Percentiles rank a stretch among this genome's conserved stretches.
These are phyloP conservation scores for Moesziomyces antarcticus DNA, from an alignment of 1,284 basidiomycete species.

Conservation along the genomic window DNA sequence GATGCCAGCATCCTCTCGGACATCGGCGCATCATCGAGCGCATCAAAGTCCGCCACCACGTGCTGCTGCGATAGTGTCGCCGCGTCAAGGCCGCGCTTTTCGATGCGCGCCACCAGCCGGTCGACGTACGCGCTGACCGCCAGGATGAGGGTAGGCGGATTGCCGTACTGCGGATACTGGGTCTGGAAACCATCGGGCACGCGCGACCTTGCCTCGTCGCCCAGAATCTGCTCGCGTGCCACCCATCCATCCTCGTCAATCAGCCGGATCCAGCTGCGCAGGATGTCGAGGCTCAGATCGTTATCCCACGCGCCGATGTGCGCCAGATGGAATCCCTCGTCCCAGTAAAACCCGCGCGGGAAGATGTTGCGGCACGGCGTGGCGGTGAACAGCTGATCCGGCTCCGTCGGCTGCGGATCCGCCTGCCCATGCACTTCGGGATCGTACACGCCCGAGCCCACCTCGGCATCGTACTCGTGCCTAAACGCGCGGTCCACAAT, in stretches of 20 bases:
- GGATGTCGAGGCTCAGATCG: conserved; percentile 86
- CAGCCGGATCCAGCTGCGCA: conserved; percentile 86
- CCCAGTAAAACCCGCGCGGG: conserved; percentile 97
- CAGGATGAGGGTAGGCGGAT: conserved; percentile 91
- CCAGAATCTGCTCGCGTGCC: conserved; percentile 91
- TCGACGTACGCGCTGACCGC: conserved; percentile 87
- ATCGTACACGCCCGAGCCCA: conserved; percentile 51
- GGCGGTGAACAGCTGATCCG: conserved; percentile 79
- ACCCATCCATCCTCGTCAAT: conserved; percentile 96
- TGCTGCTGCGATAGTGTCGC: conserved; percentile 19
- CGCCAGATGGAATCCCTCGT: conserved; percentile 92
- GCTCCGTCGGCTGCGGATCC: conserved; percentile 71
- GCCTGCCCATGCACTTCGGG: conserved; percentile 47
- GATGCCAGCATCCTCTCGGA: conserved; percentile 37
- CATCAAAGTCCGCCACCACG: conserved; percentile 10
- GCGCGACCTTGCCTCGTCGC: conserved; percentile 84
- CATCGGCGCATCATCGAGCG: conserved; percentile 19
- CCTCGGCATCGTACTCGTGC: conserved; percentile 81
- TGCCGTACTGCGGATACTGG: conserved; percentile 91
- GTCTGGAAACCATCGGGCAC: conserved; percentile 86
- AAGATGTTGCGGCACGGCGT: conserved; percentile 95
- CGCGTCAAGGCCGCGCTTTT: conserved; percentile 24
- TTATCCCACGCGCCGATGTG: conserved; percentile 92
- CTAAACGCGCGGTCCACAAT: conserved; percentile 85
- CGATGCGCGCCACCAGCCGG: conserved; percentile 72